phyloP scores from a whole-genome alignment of 352 stramenopile genomes.

The Saprolegnia parasitica region DNA sequence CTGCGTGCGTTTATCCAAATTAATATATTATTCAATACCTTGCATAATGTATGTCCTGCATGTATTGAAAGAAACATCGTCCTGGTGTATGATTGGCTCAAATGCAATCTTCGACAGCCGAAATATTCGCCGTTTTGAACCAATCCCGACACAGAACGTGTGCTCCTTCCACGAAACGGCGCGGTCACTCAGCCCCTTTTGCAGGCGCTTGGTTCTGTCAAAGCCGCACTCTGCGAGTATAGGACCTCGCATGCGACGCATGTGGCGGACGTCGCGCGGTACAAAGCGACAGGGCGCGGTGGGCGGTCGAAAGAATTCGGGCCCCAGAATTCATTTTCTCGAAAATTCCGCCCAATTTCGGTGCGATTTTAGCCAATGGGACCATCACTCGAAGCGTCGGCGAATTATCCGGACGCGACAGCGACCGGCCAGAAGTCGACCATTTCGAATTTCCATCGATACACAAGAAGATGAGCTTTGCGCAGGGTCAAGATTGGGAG shows the following conservation, averaged over 20 bases:
- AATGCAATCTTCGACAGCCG: neutral
- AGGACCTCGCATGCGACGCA: too few relatives aligned
- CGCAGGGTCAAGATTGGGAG: slow-evolving; percentile 75
- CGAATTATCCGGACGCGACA: neutral
- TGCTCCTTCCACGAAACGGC: too few relatives aligned
- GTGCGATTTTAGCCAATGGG: neutral
- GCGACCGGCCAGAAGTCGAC: neutral
- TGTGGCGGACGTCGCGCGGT: too few relatives aligned
- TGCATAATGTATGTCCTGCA: neutral
- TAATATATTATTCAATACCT: neutral
- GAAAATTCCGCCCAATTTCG: neutral
- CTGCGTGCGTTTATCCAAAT: too few relatives aligned
- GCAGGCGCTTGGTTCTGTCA: too few relatives aligned
- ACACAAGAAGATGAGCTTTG: slow-evolving; percentile 46
- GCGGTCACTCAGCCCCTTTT: too few relatives aligned
- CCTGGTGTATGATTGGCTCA: neutral
- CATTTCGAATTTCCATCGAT: neutral
- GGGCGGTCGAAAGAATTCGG: neutral
- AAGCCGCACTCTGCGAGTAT: too few relatives aligned
- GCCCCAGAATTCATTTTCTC: neutral
- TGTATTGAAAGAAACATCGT: neutral
- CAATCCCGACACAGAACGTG: too few relatives aligned
- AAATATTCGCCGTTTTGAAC: too few relatives aligned
- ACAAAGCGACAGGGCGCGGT: too few relatives aligned
- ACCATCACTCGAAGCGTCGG: neutral